Conservation (phyloP, 495 filamentous ascomycete species). For the Xylaria acuta region DNA sequence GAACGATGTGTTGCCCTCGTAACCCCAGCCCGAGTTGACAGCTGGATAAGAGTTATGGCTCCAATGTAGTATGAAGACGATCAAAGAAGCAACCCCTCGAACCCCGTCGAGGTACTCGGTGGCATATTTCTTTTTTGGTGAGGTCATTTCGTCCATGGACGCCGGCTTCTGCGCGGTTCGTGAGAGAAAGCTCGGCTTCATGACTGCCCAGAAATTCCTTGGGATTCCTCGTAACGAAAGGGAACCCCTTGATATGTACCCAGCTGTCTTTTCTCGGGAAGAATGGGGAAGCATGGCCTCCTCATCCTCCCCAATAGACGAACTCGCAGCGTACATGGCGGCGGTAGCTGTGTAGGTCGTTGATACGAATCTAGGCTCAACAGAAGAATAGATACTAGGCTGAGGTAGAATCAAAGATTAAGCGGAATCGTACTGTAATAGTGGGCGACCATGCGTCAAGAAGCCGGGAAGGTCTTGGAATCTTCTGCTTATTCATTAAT, state of each 20-base stretch:
- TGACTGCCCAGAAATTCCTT: conserved; percentile 31
- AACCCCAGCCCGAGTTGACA: conserved; percentile 54
- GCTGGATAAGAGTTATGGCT: conserved; percentile 45
- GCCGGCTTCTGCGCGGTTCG: conserved; percentile 6
- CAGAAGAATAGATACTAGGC: neutral
- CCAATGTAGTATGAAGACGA: conserved; percentile 56
- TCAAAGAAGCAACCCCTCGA: conserved; percentile 55
- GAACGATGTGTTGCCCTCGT: conserved; percentile 37
- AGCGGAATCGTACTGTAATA: neutral
- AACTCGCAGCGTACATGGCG: conserved; percentile 30
- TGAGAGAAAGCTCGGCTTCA: conserved; percentile 36
- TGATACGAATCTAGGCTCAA: neutral
- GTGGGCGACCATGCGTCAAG: neutral
- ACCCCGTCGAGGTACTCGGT: conserved; percentile 58
- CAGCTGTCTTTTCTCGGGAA: conserved; percentile 19
- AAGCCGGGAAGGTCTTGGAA: neutral
- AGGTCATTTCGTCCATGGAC: conserved; percentile 24
- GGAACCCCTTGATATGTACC: neutral
- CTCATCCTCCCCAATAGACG: conserved; percentile 32
- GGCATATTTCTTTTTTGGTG: conserved; percentile 35
- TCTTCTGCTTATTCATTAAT: neutral
- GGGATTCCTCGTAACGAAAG: conserved; percentile 23
- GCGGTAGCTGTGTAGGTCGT: neutral
- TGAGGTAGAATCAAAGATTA: neutral
- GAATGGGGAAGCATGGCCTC: conserved; percentile 35